Conservation (phyloP, 257 asterid genomes). For the Solanum clarkiae region DNA sequence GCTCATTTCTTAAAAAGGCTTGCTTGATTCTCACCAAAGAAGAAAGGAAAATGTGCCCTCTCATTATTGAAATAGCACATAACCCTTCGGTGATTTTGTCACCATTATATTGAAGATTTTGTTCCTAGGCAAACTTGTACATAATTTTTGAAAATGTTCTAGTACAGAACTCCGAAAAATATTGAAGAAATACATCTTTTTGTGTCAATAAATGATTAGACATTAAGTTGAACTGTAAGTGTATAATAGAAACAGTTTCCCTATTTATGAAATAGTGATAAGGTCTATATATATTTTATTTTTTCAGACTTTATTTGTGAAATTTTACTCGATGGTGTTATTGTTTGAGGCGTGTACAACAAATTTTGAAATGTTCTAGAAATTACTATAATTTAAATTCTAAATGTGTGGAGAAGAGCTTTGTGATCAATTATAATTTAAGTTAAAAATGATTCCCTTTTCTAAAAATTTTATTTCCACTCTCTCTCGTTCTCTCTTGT, state of each 20-base stretch:
- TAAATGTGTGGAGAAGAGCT: not conserved
- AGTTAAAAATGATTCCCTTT: not conserved
- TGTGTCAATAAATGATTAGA: not conserved
- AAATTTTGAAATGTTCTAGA: no score
- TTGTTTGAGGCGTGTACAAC: no score
- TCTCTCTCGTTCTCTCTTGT: not conserved
- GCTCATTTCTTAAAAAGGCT: not conserved
- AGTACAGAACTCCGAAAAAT: not conserved
- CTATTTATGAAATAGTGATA: no score
- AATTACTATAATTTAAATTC: not conserved
- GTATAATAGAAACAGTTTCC: no score
- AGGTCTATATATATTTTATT: no score
- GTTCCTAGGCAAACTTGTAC: not conserved
- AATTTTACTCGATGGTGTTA: no score
- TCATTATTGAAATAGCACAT: not conserved
- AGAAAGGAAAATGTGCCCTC: not conserved
- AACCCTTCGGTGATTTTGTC: not conserved
- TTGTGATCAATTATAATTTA: not conserved
- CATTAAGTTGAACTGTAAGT: not conserved
- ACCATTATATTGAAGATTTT: not conserved
- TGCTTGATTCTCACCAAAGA: not conserved
- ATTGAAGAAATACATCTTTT: not conserved
- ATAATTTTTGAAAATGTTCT: not conserved
- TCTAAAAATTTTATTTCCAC: not conserved
- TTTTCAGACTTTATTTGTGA: no score